Base-by-base conservation (phyloP, 345 rosid genomes). In the Hibiscus syriacus region DNA sequence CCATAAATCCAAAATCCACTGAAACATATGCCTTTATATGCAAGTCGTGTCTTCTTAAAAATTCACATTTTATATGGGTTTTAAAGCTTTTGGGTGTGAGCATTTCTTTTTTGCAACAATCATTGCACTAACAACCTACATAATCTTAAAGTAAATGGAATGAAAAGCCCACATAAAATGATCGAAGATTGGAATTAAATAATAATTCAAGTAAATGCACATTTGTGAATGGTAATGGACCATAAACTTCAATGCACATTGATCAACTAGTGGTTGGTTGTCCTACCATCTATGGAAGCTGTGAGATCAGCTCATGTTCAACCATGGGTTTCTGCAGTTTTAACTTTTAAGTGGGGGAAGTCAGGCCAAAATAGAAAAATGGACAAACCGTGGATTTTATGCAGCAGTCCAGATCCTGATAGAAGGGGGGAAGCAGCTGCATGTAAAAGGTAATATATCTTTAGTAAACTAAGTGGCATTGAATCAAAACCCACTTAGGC, bases 311-410 rank as follows among this genome's bases (percentile, higher is more conserved):
- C 23, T 53, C 73, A 72, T 67, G 38, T 34, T 34, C 38, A 34
- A 4, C 38, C 73, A 68, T 72, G 76, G 63, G 41, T 68, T 72
- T 72, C 63, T 50, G 69, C 73, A 55, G 50, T 67, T 53, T 59
- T 45, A 45, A 45, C 49, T 45, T 43, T 67, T 38, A 38, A 36
- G 49, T 52, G 20, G 22, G 17, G 27, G n/a, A 57, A 32, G 43
- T 45, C 54, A 23, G 56, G 66, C 72, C 70, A 48, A 54, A 58
- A 19, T 29, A 72, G 22, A 13, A 12, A 41, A 52, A 65, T 39
- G 29, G n/a, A n/a, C n/a, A n/a, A n/a, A n/a, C n/a, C n/a, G n/a
- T n/a, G 29, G 27, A 52, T 70, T 45, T 66, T 63, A 34, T 65
- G 66, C 69, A 68, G 25, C 19, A 50, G 49, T 45, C 49, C 6